Base-by-base conservation (phyloP, 305 asterid species). In the Fraxinus nigra region DNA sequence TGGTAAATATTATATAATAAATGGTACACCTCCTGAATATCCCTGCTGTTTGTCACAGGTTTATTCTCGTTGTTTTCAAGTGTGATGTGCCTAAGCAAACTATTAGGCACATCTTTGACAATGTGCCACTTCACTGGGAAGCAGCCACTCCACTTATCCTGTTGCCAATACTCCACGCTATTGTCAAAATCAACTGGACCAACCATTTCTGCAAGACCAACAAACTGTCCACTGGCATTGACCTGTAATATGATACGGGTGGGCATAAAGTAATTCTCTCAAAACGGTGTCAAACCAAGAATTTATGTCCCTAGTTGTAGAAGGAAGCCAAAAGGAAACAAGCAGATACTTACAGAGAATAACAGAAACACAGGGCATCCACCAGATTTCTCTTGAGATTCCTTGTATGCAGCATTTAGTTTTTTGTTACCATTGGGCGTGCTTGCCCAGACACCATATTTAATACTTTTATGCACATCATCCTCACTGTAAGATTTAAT, bases 41-140 rank as follows among this genome's bases (percentile, higher is more conserved):
- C 91, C 85, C 91, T 82, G 85, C 89, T 88, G 82, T 88, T 88
- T 6, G 91, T 88, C 59, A 88, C 91, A 73, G 91, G 90, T 82
- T 88, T 88, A 79, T 88, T 88, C 83, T 88, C 90, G 38, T 88
- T 88, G 78, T 88, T 88, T 67, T 82, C 88, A 33, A 86, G 81
- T 4, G 84, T 82, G 78, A 88, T 38, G 75, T 78, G 88, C 82
- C 84, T 84, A 80, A 88, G 78, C 84, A 81, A 74, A 48, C 83
- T 79, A 40, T 88, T 88, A 1, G 89, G 91, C 34, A 88, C 74
- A 80, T 88, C 91, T 74, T 88, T 88, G 38, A 88, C 77, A 3
- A 88, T 82, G 51, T 86, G 89, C 91, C 91, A 88, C 77, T 86
- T 88, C 51, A 86, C 82, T 51, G 89, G 87, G 38, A 88, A 88